Percentiles rank a stretch among this genome's conserved stretches.
These are phyloP conservation scores for Dactylellina drechsleri DNA, from an alignment of 2,329 filamentous ascomycete species.

Conservation along the genomic window DNA sequence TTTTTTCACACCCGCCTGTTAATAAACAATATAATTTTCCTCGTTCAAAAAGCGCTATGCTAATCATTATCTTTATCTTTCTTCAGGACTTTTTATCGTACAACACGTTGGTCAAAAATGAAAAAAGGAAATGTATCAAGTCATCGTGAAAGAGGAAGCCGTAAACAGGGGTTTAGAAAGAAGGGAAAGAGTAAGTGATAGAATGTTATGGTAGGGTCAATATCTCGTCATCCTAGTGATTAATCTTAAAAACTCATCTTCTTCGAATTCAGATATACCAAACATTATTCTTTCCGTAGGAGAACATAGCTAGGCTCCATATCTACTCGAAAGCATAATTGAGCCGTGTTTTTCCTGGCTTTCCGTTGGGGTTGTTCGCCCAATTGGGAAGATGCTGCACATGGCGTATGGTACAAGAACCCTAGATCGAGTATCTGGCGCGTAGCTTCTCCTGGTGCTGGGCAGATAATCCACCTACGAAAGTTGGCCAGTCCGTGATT, in stretches of 20 bases:
- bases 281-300: slow-evolving; percentile 5
- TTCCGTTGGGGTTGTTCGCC: neutral
- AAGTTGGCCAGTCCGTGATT: slow-evolving; percentile 11
- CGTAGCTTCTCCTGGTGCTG: slow-evolving; percentile 35
- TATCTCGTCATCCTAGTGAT: too few relatives aligned
- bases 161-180: neutral
- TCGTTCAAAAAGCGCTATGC: slow-evolving; percentile 44
- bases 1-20: slow-evolving; percentile 34
- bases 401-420: neutral
- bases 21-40: slow-evolving; percentile 50
- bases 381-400: neutral
- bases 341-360: neutral
- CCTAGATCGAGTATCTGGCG: slow-evolving; percentile 29
- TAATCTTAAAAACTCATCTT: neutral
- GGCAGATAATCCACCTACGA: slow-evolving; percentile 4
- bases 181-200: neutral
- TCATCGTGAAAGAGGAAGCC: neutral
- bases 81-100: slow-evolving; percentile 56
- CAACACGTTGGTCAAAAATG: slow-evolving; percentile 47
- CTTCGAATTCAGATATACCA: slow-evolving; percentile 4
- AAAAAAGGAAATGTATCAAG: slow-evolving; percentile 14
- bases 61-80: slow-evolving; percentile 45
- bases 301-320: neutral
- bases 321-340: slow-evolving; percentile 14
- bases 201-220: neutral